Conservation (phyloP, 441 rosid species). For the Erodium moschatum region DNA sequence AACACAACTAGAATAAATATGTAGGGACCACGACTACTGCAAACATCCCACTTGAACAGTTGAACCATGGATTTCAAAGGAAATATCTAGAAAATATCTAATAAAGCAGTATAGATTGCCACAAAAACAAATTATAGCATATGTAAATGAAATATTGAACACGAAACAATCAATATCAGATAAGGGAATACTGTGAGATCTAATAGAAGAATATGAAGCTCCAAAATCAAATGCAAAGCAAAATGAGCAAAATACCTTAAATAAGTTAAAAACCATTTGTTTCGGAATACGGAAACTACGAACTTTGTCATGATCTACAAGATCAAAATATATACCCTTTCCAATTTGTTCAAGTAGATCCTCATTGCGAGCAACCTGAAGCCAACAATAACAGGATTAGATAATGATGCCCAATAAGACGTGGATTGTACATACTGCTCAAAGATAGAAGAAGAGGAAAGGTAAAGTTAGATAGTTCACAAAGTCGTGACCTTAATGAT, state of each 20-base stretch:
- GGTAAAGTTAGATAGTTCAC: constrained; percentile 10
- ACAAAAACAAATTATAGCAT: background rate
- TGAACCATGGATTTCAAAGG: background rate
- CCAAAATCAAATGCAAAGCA: background rate
- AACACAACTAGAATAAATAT: background rate
- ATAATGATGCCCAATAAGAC: constrained; percentile 17
- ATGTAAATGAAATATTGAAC: too few species aligned
- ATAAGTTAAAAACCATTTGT: constrained; percentile 45
- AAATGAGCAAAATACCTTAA: constrained; percentile 38
- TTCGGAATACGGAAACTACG: constrained; percentile 65
- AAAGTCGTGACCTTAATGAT: constrained; percentile 55
- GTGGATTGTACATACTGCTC: constrained; percentile 41
- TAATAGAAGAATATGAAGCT: background rate
- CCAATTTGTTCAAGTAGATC: constrained; percentile 80
- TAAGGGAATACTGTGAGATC: background rate
- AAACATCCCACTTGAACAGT: background rate
- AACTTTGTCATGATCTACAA: constrained; percentile 74
- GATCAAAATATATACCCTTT: constrained; percentile 61
- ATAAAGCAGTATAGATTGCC: background rate
- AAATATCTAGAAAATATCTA: background rate
- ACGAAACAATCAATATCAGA: background rate
- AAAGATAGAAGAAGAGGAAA: constrained; percentile 11
- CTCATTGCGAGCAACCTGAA: constrained; percentile 83
- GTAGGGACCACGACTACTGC: background rate
- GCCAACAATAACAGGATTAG: constrained; percentile 31